Conservation (phyloP, 805 yeast species). For the Candida nanaspora region DNA sequence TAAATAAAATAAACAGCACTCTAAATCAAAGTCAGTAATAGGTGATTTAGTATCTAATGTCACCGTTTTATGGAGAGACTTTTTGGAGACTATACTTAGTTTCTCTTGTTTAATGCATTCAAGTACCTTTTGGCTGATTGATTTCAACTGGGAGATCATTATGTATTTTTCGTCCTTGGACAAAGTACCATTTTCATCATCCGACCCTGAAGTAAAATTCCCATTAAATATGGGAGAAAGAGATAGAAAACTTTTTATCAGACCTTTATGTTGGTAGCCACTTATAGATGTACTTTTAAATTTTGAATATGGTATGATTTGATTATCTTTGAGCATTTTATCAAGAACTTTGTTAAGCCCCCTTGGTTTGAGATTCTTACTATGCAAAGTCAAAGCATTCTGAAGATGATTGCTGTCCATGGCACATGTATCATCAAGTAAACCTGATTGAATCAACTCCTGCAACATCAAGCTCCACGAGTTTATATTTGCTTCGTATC, state of each 20-base stretch:
- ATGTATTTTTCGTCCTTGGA: constrained; percentile 13
- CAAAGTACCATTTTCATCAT: constrained; percentile 12
- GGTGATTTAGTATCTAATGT: constrained; percentile 5
- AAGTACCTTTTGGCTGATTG: constrained; percentile 6
- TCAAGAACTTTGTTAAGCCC: constrained; percentile 20
- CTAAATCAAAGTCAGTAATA: constrained; percentile 13
- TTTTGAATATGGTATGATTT: constrained; percentile 14
- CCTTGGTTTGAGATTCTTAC: constrained; percentile 13
- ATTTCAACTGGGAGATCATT: constrained; percentile 9
- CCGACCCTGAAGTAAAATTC: constrained; percentile 4
- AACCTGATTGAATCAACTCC: constrained; percentile 16
- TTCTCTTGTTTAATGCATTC: constrained; percentile 1
- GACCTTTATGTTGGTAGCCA: constrained; percentile 1
- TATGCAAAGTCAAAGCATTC: constrained; percentile 7
- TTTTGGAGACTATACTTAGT: constrained; percentile 3
- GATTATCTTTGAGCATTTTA: constrained; percentile 13
- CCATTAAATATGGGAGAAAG: neutral
- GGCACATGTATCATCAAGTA: constrained; percentile 20
- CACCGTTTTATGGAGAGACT: constrained; percentile 2
- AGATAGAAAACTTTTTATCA: neutral
- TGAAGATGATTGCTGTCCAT: constrained; percentile 13
- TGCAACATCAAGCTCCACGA: constrained; percentile 37
- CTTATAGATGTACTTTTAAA: constrained; percentile 4
- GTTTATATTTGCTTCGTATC: constrained; percentile 39
- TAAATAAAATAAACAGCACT: constrained; percentile 16